A percentile compares a stretch with the other conserved stretches of the same genome.
Evolutionary conservation across 352 stramenopile genomes (phyloP).

Genomic region (Blastocystis sp.): DNA sequence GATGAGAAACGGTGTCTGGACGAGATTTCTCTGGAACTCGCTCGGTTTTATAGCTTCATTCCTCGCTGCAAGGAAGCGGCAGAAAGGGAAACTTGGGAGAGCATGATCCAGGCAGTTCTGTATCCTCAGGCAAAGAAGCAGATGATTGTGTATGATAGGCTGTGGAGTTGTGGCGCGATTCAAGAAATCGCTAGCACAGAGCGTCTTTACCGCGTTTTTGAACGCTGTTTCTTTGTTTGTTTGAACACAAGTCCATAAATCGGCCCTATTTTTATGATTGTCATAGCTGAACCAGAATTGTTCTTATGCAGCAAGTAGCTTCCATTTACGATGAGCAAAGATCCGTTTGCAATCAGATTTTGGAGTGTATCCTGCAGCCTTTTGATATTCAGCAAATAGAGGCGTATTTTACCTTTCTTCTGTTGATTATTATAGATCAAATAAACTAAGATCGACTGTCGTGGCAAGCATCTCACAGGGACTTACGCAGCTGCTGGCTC

Average conservation of each 20-base stretch:
- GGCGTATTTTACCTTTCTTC: not conserved
- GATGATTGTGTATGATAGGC: slow-evolving; percentile 64
- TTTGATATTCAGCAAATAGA: not conserved
- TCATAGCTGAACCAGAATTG: not conserved
- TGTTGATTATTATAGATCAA: not conserved
- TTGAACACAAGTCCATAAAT: not conserved
- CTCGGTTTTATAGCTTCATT: slow-evolving; percentile 83
- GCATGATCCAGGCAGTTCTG: slow-evolving; percentile 69
- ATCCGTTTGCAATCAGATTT: not conserved
- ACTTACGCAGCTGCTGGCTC: not conserved
- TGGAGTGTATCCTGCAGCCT: not conserved
- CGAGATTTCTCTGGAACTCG: slow-evolving; percentile 81
- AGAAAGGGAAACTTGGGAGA: slow-evolving; percentile 64
- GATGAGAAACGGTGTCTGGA: slow-evolving; percentile 89
- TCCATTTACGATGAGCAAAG: not conserved
- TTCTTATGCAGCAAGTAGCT: not conserved
- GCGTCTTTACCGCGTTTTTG: slow-evolving; percentile 96
- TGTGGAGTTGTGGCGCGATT: slow-evolving; percentile 72
- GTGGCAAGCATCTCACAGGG: not conserved
- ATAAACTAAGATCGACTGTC: not conserved
- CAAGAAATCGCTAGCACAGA: slow-evolving; percentile 83
- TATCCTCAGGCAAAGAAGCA: slow-evolving; percentile 48
- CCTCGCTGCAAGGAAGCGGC: slow-evolving; percentile 69
- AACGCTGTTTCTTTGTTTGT: slow-evolving; percentile 79
- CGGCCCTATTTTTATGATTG: not conserved